Evolutionary conservation across 2,329 filamentous ascomycete species (phyloP).

Genomic region (Hirsutella minnesotensis): DNA sequence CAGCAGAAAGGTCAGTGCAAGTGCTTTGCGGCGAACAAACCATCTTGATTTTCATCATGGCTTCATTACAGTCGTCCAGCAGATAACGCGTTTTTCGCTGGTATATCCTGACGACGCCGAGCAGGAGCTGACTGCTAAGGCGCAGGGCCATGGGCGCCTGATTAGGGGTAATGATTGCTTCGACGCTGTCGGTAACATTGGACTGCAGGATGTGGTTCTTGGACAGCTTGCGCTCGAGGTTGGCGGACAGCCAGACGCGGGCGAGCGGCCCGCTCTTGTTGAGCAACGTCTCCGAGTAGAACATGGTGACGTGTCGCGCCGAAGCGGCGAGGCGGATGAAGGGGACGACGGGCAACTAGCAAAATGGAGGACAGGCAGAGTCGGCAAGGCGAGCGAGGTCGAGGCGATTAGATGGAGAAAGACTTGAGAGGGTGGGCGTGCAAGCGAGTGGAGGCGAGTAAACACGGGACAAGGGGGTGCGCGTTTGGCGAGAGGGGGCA

Average conservation of each 20-base stretch:
- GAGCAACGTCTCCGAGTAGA: conserved; percentile 91
- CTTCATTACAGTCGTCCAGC: conserved; percentile 94
- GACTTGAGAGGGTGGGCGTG: not conserved
- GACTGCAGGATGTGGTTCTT: conserved; percentile 93
- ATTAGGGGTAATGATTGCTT: conserved; percentile 84
- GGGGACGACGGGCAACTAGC: not conserved
- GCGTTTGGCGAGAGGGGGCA: conserved; percentile 13
- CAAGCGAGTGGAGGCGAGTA: conserved; percentile 14
- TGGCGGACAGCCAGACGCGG: conserved; percentile 95
- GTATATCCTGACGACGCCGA: conserved; percentile 96
- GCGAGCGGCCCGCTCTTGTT: conserved; percentile 95
- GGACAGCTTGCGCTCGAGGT: conserved; percentile 94
- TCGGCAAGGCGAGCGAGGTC: not conserved
- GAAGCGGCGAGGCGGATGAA: conserved; percentile 13
- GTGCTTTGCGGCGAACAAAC: conserved; percentile 33
- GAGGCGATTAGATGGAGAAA: conserved; percentile 3
- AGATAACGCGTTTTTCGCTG: conserved; percentile 94
- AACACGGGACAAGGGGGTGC: conserved; percentile 17
- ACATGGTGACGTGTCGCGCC: conserved; percentile 52
- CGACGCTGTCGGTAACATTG: conserved; percentile 88
- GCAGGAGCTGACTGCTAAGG: conserved; percentile 81
- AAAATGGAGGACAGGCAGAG: conserved; percentile 4
- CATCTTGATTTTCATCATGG: conserved; percentile 97
- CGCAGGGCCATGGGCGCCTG: conserved; percentile 92
- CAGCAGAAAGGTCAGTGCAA: conserved; percentile 9